Evolutionary conservation across 2,329 filamentous ascomycete species (phyloP).

Genomic region (Trichoderma atrobrunneum): DNA sequence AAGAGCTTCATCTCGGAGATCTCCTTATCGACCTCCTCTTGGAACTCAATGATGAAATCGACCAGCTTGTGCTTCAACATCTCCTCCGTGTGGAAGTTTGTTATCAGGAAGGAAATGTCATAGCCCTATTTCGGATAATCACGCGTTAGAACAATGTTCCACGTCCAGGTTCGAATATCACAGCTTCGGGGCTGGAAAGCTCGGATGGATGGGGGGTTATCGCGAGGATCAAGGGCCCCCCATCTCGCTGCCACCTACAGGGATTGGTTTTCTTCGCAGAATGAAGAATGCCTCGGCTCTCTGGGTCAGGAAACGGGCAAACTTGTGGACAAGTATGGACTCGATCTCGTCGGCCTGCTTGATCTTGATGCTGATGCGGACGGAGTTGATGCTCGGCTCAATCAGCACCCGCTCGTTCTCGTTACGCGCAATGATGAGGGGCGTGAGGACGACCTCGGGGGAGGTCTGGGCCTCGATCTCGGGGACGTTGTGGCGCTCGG

Average conservation of each 20-base stretch:
- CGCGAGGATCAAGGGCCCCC: neutral
- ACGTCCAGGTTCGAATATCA: neutral
- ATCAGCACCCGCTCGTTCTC: constrained; percentile 96
- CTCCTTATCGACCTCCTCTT: constrained; percentile 99
- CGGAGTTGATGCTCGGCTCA: constrained; percentile 94
- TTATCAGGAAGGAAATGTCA: constrained; percentile 97
- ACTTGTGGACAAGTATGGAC: constrained; percentile 96
- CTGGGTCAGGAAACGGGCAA: constrained; percentile 93
- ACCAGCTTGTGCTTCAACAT: constrained; percentile 99
- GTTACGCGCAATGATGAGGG: constrained; percentile 79
- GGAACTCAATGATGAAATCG: constrained; percentile 81
- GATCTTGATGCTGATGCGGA: constrained; percentile 96
- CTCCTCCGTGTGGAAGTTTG: constrained; percentile 97
- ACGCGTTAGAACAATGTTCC: neutral
- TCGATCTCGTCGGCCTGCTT: constrained; percentile 99
- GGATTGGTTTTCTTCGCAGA: constrained; percentile 88
- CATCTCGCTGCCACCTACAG: constrained; percentile 52
- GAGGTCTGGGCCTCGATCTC: constrained; percentile 93
- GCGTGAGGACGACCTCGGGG: constrained; percentile 90
- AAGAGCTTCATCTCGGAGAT: constrained; percentile 99
- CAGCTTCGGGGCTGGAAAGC: neutral
- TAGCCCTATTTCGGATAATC: constrained; percentile 65
- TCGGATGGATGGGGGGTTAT: neutral
- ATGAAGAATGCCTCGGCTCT: constrained; percentile 96
- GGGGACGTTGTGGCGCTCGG: constrained; percentile 96